A percentile compares a stretch with the other conserved stretches of the same genome.
phyloP scores from a whole-genome alignment of 495 filamentous ascomycete genomes.

The Xylaria flabelliformis region DNA sequence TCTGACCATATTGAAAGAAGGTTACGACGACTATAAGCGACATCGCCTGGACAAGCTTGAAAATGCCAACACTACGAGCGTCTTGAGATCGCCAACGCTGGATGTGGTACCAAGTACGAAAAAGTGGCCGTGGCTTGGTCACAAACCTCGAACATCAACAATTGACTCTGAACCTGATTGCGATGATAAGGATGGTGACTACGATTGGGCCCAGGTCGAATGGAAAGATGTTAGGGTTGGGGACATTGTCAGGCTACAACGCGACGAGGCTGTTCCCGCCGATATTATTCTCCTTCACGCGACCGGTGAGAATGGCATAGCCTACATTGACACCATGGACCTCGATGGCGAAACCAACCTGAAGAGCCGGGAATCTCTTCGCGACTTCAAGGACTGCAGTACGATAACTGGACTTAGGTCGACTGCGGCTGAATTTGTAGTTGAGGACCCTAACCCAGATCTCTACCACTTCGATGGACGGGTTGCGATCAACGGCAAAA shows the following conservation, averaged over 20 bases:
- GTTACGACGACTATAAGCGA: conserved; percentile 84
- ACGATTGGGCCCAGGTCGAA: conserved; percentile 67
- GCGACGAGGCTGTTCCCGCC: conserved; percentile 81
- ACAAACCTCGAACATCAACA: conserved; percentile 3
- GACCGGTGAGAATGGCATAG: conserved; percentile 75
- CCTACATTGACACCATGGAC: conserved; percentile 94
- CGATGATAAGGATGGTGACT: conserved; percentile 38
- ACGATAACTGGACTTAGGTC: conserved; percentile 61
- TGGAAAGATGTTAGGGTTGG: conserved; percentile 85
- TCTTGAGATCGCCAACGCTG: conserved; percentile 49
- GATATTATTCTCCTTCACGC: conserved; percentile 80
- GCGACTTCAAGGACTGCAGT: conserved; percentile 60
- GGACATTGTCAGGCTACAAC: conserved; percentile 76
- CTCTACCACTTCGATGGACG: conserved; percentile 88
- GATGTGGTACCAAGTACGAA: neutral
- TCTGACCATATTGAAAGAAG: conserved; percentile 89
- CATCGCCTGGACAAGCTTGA: conserved; percentile 86
- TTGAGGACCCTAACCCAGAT: conserved; percentile 86
- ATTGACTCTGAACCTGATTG: conserved; percentile 15
- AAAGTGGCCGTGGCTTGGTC: conserved; percentile 30
- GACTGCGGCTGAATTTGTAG: conserved; percentile 63
- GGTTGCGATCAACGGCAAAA: conserved; percentile 66
- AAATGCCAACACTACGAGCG: conserved; percentile 71
- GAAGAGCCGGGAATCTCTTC: conserved; percentile 62
- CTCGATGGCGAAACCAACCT: conserved; percentile 94